phyloP scores from a whole-genome alignment of 345 rosid genomes.

The Dipteronia sinensis region DNA sequence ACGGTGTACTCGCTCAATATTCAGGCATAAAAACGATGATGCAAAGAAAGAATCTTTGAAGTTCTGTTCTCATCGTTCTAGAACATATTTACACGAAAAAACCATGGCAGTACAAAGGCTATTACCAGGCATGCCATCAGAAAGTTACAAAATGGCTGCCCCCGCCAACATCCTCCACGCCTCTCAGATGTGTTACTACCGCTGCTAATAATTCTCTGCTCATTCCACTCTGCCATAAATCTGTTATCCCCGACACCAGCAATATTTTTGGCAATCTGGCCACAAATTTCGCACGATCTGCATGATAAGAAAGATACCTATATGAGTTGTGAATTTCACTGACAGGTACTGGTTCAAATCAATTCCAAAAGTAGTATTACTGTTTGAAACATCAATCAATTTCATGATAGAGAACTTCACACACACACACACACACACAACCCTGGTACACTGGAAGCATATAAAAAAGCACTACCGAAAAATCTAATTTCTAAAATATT shows the following conservation, averaged over 20 bases:
- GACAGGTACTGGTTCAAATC: background rate
- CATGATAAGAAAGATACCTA: constrained; percentile 12
- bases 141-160: constrained; percentile 74
- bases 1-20: background rate
- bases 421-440: too few relatives aligned
- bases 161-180: constrained; percentile 53
- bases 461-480: background rate
- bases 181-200: constrained; percentile 26
- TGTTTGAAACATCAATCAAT: too few relatives aligned
- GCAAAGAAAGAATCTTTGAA: constrained; percentile 5
- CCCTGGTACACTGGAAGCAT: too few relatives aligned
- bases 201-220: constrained; percentile 28
- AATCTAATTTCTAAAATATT: constrained; percentile 2
- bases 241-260: constrained; percentile 47
- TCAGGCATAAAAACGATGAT: background rate
- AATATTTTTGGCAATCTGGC: constrained; percentile 52
- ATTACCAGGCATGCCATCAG: constrained; percentile 70
- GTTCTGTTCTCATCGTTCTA: constrained; percentile 22
- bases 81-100: constrained; percentile 61
- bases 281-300: constrained; percentile 78
- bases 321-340: background rate
- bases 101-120: constrained; percentile 74
- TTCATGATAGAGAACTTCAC: too few relatives aligned
- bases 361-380: too few relatives aligned
- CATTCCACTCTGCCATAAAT: constrained; percentile 56